Evolutionary conservation across 306 rosid genomes (phyloP), one percentile per base, ranked within the genome.

Genomic region (Senna siamea): DNA sequence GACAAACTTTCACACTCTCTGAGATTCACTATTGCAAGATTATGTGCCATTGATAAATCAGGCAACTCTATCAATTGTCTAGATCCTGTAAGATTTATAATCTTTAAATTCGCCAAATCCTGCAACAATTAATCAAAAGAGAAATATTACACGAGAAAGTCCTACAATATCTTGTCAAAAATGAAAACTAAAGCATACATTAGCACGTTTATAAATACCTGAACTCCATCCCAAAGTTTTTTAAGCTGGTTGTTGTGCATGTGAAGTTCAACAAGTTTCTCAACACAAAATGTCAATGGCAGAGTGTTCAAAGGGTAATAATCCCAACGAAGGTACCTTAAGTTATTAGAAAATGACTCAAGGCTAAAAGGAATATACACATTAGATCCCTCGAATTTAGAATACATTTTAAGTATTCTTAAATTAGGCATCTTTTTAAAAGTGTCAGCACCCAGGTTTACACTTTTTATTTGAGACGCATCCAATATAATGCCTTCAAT

Each of bases 291-390:
- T 5, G 3, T 6, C n/a, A 18, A n/a, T 60, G 23, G 26, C 10
- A 60, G 14, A 18, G 46, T 15, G 4, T 60, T 6, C 14, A 60
- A n/a, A 32, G 46, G 46, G 34, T 34, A 60, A 4, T 0, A 0
- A 32, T 60, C 26, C 66, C 66, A 60, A 35, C 9, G 19, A 60
- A 60, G 32, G 7, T n/a, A 60, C 14, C 46, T 34, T 35, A 60
- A 34, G 7, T 10, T 9, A 5, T 15, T 20, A 34, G 26, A 15
- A 11, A 60, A 60, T 60, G 26, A 32, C 46, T n/a, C 26, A 15
- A 26, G 66, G 8, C 26, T 3, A 0, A 0, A n/a, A 60, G 66
- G 46, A 17, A 60, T 23, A 5, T 4, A n/a, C 11, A 1, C 14
- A 60, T 0, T 7, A 19, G 47, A 41, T 41, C 13, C 13, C 11